Evolutionary conservation across 2,329 filamentous ascomycete genomes (phyloP).

Genomic region (Botrytis hyacinthi): DNA sequence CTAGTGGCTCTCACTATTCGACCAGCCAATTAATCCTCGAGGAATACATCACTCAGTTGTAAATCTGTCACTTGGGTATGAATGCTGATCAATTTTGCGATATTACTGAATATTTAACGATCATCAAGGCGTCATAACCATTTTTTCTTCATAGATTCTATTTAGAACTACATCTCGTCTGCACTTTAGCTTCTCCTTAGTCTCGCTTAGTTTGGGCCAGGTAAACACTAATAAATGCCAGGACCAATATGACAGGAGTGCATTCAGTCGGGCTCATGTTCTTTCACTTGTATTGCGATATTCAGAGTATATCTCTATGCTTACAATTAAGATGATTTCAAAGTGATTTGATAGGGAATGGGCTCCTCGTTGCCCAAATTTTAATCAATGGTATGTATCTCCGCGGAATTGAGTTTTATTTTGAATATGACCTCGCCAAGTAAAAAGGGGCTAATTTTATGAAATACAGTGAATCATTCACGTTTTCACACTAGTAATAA

Average conservation of each 20-base stretch:
- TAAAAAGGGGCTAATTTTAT: not conserved
- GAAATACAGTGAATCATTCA: not conserved
- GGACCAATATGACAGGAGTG: not conserved
- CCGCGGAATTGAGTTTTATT: not conserved
- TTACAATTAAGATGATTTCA: not conserved
- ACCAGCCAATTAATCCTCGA: not conserved
- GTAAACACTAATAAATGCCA: not conserved
- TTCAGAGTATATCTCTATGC: not conserved
- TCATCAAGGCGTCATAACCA: not conserved
- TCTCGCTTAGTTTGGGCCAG: not conserved
- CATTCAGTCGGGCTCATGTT: not conserved
- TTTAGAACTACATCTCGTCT: not conserved
- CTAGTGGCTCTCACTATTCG: fast-evolving
- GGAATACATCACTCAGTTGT: not conserved
- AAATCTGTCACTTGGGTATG: not conserved
- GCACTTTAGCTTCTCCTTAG: not conserved
- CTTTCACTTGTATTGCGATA: not conserved
- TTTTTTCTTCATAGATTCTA: too few species aligned
- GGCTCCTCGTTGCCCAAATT: not conserved
- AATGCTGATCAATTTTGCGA: too few species aligned
- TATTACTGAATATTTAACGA: not conserved
- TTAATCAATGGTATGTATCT: not conserved
- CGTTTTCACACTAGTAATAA: not conserved
- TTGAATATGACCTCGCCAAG: not conserved
- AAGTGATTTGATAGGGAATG: not conserved